Percentiles rank a stretch among this genome's conserved stretches.
phyloP scores from a whole-genome alignment of 768 basidiomycete genomes.

The Tricholoma sp. region DNA sequence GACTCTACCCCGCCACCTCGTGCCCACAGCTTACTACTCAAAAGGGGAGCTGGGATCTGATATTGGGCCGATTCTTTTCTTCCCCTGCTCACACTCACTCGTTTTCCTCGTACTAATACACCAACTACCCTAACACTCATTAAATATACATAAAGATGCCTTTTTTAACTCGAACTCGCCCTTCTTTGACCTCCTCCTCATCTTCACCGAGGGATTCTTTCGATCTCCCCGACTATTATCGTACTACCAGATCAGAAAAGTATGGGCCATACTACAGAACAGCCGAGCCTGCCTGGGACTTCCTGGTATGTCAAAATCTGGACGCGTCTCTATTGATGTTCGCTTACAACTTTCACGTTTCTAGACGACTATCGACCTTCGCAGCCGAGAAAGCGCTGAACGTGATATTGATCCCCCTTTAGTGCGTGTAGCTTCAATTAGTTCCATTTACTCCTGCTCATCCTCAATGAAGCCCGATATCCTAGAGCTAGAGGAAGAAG shows the following conservation, averaged over 20 bases:
- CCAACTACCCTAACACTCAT: not conserved
- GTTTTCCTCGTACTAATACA: not conserved
- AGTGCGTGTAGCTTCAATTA: not conserved
- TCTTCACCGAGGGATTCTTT: not conserved
- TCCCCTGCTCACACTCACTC: not conserved
- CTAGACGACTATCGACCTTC: not conserved
- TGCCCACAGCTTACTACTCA: not conserved
- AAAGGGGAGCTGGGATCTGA: not conserved
- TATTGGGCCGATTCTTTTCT: not conserved
- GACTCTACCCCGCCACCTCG: not conserved
- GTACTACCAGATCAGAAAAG: not conserved
- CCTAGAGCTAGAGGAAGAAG: not conserved
- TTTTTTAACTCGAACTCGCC: not conserved
- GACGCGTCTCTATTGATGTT: not conserved
- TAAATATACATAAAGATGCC: not conserved
- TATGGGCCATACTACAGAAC: slow-evolving; percentile 2
- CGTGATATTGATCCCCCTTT: not conserved
- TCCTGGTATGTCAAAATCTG: not conserved
- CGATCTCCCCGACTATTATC: slow-evolving; percentile 1
- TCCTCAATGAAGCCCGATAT: not conserved
- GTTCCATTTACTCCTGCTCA: not conserved
- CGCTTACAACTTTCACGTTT: not conserved
- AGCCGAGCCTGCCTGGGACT: not conserved
- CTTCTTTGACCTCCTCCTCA: not conserved
- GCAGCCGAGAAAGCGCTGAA: not conserved